Evolutionary conservation across 495 filamentous ascomycete species (phyloP).

Genomic region (Penicillium canariense): DNA sequence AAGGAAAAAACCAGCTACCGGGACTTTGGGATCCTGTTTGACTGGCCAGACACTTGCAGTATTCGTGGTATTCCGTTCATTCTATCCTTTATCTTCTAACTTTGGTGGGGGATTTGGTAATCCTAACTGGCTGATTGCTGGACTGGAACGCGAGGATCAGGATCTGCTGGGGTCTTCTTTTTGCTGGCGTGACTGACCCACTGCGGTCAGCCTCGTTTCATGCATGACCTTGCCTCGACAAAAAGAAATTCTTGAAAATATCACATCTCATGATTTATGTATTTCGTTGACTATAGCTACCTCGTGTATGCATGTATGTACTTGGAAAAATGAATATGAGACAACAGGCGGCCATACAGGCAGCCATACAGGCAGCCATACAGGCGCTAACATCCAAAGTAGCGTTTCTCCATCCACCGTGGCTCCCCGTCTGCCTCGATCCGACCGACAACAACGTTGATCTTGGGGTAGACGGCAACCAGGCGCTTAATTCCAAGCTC

Average conservation of each 20-base stretch:
- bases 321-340: conserved; percentile 7
- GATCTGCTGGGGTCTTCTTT: not conserved
- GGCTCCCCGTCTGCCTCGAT: conserved; percentile 73
- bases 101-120: not conserved
- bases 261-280: not conserved
- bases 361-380: not conserved
- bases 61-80: no score
- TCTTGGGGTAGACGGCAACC: conserved; percentile 79
- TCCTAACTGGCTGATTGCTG: not conserved
- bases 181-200: not conserved
- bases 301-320: not conserved
- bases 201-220: no score
- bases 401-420: conserved; percentile 79
- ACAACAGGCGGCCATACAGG: not conserved
- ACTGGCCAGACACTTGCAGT: no score
- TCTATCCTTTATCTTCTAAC: not conserved
- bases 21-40: no score
- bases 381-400: conserved; percentile 66
- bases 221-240: no score
- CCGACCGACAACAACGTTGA: conserved; percentile 78
- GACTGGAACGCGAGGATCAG: not conserved
- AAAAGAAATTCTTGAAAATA: no score
- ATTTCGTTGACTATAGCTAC: not conserved
- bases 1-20: not conserved
- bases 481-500: conserved; percentile 76